These are phyloP conservation scores for Solanum tarijense DNA, from an alignment of 257 asterid genomes.

Conservation along the genomic window DNA sequence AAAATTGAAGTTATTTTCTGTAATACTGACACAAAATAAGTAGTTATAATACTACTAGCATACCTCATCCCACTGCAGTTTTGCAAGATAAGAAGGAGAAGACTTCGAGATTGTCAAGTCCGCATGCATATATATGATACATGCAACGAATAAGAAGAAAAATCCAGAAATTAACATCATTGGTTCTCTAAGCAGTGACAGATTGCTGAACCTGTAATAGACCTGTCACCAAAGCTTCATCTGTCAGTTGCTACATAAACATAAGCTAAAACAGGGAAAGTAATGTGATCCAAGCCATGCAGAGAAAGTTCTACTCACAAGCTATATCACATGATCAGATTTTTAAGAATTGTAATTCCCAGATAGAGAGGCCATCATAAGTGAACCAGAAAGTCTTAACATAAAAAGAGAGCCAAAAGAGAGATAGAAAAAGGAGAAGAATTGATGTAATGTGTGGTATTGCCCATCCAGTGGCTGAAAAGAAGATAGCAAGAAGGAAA, in stretches of 20 bases:
- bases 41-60: neutral
- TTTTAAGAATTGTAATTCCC: neutral
- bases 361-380: neutral
- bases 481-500: neutral
- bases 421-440: neutral
- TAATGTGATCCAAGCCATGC: neutral
- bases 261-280: neutral
- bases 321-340: neutral
- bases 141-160: constrained; percentile 70
- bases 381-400: neutral
- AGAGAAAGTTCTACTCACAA: neutral
- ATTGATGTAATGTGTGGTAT: neutral
- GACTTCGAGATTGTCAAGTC: constrained; percentile 95
- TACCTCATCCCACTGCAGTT: constrained; percentile 98
- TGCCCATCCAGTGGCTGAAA: neutral
- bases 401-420: neutral
- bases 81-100: constrained; percentile 78
- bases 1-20: neutral
- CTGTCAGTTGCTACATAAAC: neutral
- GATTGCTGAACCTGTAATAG: constrained; percentile 72
- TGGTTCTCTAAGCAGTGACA: constrained; percentile 78
- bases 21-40: neutral
- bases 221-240: constrained; percentile 39
- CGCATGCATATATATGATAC: constrained; percentile 60
- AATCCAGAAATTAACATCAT: constrained; percentile 84